phyloP scores from a whole-genome alignment of 441 rosid species.

The Biscutella auriculata region DNA sequence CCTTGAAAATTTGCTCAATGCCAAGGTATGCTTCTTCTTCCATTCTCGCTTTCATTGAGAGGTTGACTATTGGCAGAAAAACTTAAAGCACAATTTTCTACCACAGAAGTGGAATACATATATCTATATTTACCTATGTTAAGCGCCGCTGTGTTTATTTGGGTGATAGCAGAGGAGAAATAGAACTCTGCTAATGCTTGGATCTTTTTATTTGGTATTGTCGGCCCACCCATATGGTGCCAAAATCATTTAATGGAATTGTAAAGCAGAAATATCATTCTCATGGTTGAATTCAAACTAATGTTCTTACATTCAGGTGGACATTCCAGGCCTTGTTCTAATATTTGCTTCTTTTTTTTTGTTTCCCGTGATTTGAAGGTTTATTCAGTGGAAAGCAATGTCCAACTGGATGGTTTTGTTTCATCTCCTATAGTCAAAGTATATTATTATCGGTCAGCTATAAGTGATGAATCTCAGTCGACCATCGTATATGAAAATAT shows the following conservation, averaged over 20 bases:
- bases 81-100: background rate
- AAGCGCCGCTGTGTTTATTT: background rate
- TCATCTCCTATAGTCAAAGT: conserved; percentile 63
- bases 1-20: conserved; percentile 78
- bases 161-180: conserved; percentile 6
- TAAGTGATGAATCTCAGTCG: conserved; percentile 23
- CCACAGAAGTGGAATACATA: background rate
- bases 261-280: background rate
- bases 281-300: background rate
- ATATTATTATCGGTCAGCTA: conserved; percentile 45
- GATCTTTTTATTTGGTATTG: background rate
- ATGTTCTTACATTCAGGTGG: conserved; percentile 1
- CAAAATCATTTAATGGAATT: conserved; percentile 7
- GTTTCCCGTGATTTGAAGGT: conserved; percentile 36
- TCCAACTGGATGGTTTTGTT: conserved; percentile 53
- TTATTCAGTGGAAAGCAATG: conserved; percentile 57
- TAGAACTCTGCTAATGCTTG: conserved; percentile 3
- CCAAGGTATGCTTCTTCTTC: conserved; percentile 53
- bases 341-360: background rate
- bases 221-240: background rate
- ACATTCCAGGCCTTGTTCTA: conserved; percentile 1
- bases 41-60: conserved; percentile 7
- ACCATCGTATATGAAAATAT: conserved; percentile 19
- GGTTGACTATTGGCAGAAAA: conserved; percentile 1
- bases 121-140: background rate